phyloP scores from a whole-genome alignment of 495 filamentous ascomycete genomes.

The Sabuloglossum arenarium region DNA sequence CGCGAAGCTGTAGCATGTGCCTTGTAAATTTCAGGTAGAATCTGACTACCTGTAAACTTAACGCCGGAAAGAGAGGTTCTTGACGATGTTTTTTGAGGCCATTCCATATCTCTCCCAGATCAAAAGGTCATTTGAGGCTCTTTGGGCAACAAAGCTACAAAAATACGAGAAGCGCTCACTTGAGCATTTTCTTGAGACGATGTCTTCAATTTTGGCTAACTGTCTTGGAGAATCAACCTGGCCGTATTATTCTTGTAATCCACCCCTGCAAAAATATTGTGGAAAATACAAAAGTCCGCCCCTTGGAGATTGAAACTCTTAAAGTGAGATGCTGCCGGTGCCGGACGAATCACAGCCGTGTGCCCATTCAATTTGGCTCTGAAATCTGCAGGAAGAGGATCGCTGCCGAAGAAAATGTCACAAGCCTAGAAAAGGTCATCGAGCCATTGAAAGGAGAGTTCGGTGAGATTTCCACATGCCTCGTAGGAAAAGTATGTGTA shows the following conservation, averaged over 20 bases:
- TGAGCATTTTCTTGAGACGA: neutral
- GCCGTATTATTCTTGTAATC: neutral
- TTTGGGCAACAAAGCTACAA: neutral
- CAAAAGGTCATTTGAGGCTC: neutral
- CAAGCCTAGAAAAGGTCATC: neutral
- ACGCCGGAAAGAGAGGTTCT: neutral
- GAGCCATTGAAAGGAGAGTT: neutral
- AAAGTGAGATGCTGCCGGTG: neutral
- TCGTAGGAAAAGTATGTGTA: neutral
- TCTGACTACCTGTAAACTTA: neutral
- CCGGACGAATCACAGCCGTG: neutral
- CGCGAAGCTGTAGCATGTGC: too few relatives aligned
- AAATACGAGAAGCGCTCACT: neutral
- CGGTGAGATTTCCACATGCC: neutral
- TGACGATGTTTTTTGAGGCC: neutral
- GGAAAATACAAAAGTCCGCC: neutral
- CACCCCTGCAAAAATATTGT: neutral
- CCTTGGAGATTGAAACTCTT: neutral
- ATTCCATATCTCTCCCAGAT: neutral
- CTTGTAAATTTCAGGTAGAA: neutral
- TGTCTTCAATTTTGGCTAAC: neutral
- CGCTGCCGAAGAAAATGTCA: neutral
- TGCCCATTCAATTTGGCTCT: neutral
- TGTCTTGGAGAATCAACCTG: neutral
- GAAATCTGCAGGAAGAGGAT: neutral